Conservation (phyloP, 2,329 filamentous ascomycete species). For the Fusarium sp. region DNA sequence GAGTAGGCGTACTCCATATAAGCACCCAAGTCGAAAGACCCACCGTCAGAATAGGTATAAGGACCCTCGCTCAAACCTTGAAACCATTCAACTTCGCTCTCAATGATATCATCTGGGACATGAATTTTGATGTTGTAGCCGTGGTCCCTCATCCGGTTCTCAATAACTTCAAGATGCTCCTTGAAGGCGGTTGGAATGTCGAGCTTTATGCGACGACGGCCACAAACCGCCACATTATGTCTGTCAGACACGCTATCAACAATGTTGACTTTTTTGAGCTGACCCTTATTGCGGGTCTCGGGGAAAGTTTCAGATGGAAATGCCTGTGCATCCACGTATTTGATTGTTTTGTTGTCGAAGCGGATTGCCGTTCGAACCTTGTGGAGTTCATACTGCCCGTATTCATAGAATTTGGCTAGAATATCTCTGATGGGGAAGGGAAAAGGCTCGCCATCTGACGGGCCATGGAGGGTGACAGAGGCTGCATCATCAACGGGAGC, state of each 20-base stretch:
- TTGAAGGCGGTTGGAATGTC: not conserved
- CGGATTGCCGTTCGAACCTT: not conserved
- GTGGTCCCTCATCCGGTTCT: not conserved
- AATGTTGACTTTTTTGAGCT: not conserved
- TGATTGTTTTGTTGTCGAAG: not conserved
- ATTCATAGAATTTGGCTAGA: not conserved
- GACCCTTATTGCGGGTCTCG: not conserved
- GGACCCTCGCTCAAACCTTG: accelerated
- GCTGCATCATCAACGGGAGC: not conserved
- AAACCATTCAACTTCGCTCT: accelerated
- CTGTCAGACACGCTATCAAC: not conserved
- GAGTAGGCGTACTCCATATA: accelerated
- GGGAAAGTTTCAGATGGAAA: not conserved
- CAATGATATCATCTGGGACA: not conserved
- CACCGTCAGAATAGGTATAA: accelerated
- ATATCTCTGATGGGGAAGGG: not conserved
- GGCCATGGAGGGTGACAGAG: not conserved
- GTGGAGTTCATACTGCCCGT: not conserved
- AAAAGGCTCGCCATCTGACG: not conserved
- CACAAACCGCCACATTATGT: accelerated
- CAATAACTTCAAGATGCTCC: not conserved
- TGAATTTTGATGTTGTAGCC: not conserved
- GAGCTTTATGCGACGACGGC: accelerated
- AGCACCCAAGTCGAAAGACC: not conserved
- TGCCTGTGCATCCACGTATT: not conserved